phyloP scores from a whole-genome alignment of 1,284 basidiomycete species.

The Ceratobasidium papillatum region DNA sequence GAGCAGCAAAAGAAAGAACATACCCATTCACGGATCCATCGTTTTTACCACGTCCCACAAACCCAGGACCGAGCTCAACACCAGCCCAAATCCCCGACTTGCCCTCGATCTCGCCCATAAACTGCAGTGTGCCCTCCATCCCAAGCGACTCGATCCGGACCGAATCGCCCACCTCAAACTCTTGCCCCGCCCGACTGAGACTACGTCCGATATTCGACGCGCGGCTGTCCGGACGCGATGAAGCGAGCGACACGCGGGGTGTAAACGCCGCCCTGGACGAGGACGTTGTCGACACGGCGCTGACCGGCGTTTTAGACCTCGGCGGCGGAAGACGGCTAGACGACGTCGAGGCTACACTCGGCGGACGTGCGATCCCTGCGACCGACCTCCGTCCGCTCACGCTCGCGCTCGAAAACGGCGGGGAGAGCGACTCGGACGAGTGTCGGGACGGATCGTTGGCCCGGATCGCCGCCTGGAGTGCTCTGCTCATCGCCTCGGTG shows the following conservation, averaged over 20 bases:
- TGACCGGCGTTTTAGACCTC: slow-evolving; percentile 63
- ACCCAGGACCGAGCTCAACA: slow-evolving; percentile 86
- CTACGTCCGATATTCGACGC: slow-evolving; percentile 65
- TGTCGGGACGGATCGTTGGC: slow-evolving; percentile 79
- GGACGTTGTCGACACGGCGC: slow-evolving; percentile 42
- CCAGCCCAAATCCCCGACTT: slow-evolving; percentile 91
- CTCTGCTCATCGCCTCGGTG: slow-evolving; percentile 59
- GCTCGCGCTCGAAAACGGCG: slow-evolving; percentile 39
- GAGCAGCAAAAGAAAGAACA: slow-evolving; percentile 52
- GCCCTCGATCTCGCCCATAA: slow-evolving; percentile 82
- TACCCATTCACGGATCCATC: slow-evolving; percentile 90
- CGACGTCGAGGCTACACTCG: slow-evolving; percentile 59
- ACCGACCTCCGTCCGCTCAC: slow-evolving; percentile 53
- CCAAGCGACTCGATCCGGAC: slow-evolving; percentile 86
- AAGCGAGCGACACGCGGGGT: slow-evolving; percentile 48
- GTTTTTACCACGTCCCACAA: slow-evolving; percentile 94
- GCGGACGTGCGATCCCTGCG: slow-evolving; percentile 53
- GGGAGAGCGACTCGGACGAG: slow-evolving; percentile 51
- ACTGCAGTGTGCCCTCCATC: slow-evolving; percentile 83
- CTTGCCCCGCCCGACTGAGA: slow-evolving; percentile 41
- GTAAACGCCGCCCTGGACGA: slow-evolving; percentile 35
- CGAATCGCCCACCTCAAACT: slow-evolving; percentile 77
- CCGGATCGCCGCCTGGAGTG: slow-evolving; percentile 78
- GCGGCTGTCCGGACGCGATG: slow-evolving; percentile 63
- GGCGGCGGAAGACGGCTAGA: slow-evolving; percentile 51